phyloP scores from a whole-genome alignment of 2,329 filamentous ascomycete genomes.

The Neofusicoccum cordaticola region DNA sequence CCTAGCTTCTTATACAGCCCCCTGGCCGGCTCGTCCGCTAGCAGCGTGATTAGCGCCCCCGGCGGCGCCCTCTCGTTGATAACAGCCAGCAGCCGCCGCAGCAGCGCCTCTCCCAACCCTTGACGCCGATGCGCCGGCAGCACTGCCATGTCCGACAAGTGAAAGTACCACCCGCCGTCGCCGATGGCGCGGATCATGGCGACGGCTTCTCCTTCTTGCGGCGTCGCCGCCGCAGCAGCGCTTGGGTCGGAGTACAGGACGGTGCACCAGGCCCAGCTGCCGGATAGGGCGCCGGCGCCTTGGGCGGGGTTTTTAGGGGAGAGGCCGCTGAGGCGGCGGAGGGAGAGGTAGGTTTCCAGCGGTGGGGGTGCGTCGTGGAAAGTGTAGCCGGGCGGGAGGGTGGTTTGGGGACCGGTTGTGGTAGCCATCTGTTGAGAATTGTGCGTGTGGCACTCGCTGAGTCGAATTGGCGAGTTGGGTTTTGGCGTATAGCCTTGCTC shows the following conservation, averaged over 20 bases:
- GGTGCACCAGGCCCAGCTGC: conserved; percentile 47
- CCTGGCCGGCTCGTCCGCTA: conserved; percentile 43
- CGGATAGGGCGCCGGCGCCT: conserved; percentile 33
- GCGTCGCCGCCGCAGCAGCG: neutral
- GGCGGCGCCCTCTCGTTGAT: conserved; percentile 37
- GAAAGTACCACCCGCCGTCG: conserved; percentile 52
- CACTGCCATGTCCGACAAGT: conserved; percentile 48
- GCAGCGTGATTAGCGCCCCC: conserved; percentile 39
- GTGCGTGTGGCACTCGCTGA: neutral
- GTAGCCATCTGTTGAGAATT: neutral
- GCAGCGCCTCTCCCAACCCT: conserved; percentile 42
- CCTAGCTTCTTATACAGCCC: conserved; percentile 43
- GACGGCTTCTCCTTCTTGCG: conserved; percentile 23
- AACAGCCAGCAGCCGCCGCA: conserved; percentile 38
- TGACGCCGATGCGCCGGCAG: conserved; percentile 44
- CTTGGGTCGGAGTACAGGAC: conserved; percentile 28
- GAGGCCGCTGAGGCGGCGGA: conserved; percentile 39
- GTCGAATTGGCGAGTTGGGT: too few relatives aligned
- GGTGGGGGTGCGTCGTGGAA: conserved; percentile 36
- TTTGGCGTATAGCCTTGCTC: too few relatives aligned
- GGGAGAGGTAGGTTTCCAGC: conserved; percentile 36
- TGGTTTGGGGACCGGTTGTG: neutral
- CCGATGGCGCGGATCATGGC: conserved; percentile 50
- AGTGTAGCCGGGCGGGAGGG: conserved; percentile 36
- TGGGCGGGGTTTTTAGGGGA: conserved; percentile 38